Percentiles rank a stretch among this genome's conserved stretches.
Conservation (phyloP, 2,329 filamentous ascomycete genomes). For the Bretziella fagacearum region DNA sequence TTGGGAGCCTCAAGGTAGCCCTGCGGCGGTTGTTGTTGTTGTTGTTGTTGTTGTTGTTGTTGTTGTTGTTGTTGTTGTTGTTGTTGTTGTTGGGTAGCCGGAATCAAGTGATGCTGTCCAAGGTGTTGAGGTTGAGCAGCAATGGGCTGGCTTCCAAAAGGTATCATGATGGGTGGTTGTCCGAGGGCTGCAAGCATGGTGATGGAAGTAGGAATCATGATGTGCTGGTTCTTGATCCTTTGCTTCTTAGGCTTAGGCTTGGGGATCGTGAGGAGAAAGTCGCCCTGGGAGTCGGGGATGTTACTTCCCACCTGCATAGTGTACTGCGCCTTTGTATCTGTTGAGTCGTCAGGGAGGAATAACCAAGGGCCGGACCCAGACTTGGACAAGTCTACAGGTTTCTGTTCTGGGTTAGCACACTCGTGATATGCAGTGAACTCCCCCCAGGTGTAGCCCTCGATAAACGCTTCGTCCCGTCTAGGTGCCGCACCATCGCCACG, state of each 20-base stretch:
- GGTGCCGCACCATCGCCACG: slow-evolving; percentile 44
- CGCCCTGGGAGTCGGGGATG: slow-evolving; percentile 50
- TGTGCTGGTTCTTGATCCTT: neutral
- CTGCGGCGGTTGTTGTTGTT: neutral
- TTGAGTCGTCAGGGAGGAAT: slow-evolving; percentile 73
- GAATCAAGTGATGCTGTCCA: neutral
- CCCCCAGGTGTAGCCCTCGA: slow-evolving; percentile 53
- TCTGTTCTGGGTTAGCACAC: slow-evolving; percentile 17
- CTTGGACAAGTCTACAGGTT: slow-evolving; percentile 5
- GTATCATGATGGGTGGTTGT: neutral
- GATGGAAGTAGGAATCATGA: neutral
- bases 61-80: neutral
- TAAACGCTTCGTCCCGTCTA: slow-evolving; percentile 48
- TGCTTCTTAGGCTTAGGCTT: slow-evolving; percentile 20
- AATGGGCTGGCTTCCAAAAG: neutral
- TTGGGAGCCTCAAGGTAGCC: too few relatives aligned
- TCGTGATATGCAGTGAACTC: slow-evolving; percentile 55
- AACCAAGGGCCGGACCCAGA: slow-evolving; percentile 54
- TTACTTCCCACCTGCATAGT: slow-evolving; percentile 52
- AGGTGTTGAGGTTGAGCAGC: neutral
- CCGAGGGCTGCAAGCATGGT: neutral
- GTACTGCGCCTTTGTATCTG: slow-evolving; percentile 80
- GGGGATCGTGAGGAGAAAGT: slow-evolving; percentile 54
- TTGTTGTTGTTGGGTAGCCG: too few relatives aligned
- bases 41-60: neutral